phyloP scores from a whole-genome alignment of 345 rosid genomes.

The Laguncularia racemosa region DNA sequence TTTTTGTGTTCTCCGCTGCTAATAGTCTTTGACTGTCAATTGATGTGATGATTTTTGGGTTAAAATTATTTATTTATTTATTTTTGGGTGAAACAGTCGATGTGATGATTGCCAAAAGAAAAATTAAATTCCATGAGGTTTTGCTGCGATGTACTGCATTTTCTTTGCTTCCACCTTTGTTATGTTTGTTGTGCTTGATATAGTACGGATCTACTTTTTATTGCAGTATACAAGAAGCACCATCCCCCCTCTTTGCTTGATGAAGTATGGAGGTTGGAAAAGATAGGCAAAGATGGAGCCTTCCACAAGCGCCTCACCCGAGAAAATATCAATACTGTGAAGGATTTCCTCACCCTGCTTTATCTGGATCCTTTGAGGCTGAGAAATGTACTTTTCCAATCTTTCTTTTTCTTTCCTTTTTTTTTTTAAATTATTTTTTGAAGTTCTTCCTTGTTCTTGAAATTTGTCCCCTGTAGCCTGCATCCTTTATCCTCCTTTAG shows the following conservation, averaged over 20 bases:
- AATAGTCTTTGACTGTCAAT: too few species aligned
- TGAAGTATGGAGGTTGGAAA: slow-evolving; percentile 97
- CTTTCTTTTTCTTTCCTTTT: not conserved
- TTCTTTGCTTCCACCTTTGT: too few species aligned
- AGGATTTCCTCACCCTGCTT: slow-evolving; percentile 74
- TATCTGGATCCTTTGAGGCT: slow-evolving; percentile 63
- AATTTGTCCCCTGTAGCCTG: not conserved
- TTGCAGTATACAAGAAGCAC: slow-evolving; percentile 92
- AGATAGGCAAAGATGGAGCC: slow-evolving; percentile 98
- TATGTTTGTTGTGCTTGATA: too few species aligned
- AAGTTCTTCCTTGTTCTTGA: not conserved
- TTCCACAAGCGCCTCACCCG: slow-evolving; percentile 74
- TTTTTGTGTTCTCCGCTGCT: too few species aligned
- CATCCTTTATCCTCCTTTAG: not conserved
- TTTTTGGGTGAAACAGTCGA: too few species aligned
- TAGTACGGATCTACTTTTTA: slow-evolving; percentile 13
- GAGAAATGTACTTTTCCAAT: slow-evolving; percentile 47
- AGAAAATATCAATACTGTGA: slow-evolving; percentile 65
- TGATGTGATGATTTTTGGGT: too few species aligned
- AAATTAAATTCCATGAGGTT: too few species aligned
- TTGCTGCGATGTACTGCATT: too few species aligned
- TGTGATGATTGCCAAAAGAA: too few species aligned
- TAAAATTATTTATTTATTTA: too few species aligned
- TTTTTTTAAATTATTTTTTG: not conserved
- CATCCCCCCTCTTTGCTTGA: slow-evolving; percentile 82